Evolutionary conservation across 768 basidiomycete species (phyloP).

Genomic region (Gloeophyllum trabeum): DNA sequence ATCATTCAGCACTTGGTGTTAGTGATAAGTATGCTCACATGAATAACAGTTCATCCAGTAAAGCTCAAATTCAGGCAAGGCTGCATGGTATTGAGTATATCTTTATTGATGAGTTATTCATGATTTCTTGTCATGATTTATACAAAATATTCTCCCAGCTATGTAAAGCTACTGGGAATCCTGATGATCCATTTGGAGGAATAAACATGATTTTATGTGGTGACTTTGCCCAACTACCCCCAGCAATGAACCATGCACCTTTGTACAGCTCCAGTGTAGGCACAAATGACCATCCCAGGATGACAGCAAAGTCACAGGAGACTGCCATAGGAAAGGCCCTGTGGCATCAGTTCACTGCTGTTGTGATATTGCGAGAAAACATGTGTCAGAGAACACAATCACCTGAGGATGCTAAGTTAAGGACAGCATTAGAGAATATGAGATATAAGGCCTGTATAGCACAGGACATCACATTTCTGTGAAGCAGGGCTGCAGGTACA

Average conservation of each 20-base stretch:
- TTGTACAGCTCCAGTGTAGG: constrained; percentile 12
- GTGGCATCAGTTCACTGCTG: constrained; percentile 24
- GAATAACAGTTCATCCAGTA: background rate
- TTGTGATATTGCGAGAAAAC: constrained; percentile 23
- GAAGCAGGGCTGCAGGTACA: constrained; percentile 10
- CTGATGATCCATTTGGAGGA: constrained; percentile 21
- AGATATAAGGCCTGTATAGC: constrained; percentile 21
- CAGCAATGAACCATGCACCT: constrained; percentile 8
- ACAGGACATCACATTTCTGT: constrained; percentile 22
- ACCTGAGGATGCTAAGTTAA: background rate
- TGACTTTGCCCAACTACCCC: constrained; percentile 35
- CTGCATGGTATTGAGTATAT: constrained; percentile 23
- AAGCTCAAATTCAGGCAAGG: constrained; percentile 1
- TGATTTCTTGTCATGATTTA: constrained; percentile 21
- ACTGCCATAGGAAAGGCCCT: constrained; percentile 15
- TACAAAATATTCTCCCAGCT: constrained; percentile 16
- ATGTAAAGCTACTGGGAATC: constrained; percentile 6
- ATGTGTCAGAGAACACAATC: constrained; percentile 20
- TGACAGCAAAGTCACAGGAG: constrained; percentile 8
- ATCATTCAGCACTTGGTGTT: constrained; percentile 10
- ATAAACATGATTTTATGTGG: constrained; percentile 32
- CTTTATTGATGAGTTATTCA: constrained; percentile 33
- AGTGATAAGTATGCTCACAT: background rate
- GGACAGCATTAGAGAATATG: constrained; percentile 21
- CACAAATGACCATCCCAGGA: background rate